phyloP scores from a whole-genome alignment of 257 asterid genomes.

The Nicotiana noctiflora region DNA sequence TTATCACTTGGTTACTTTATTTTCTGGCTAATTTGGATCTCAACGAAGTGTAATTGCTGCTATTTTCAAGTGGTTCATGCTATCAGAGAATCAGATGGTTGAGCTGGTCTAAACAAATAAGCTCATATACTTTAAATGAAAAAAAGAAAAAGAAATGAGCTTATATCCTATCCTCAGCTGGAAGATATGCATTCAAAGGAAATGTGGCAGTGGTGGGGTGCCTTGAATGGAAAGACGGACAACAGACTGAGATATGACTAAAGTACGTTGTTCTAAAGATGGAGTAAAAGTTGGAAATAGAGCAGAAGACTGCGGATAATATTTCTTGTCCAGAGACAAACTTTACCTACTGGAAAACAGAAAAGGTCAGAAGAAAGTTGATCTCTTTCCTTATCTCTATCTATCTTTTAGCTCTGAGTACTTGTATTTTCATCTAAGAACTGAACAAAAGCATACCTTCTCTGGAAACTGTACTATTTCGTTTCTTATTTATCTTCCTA shows the following conservation, averaged over 20 bases:
- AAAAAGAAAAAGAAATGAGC: background rate
- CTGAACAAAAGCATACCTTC: background rate
- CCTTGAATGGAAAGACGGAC: background rate
- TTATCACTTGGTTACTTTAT: background rate
- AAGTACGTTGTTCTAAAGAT: background rate
- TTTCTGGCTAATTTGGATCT: background rate
- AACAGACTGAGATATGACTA: background rate
- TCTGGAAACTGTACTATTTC: background rate
- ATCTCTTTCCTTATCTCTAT: background rate
- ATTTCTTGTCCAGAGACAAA: background rate
- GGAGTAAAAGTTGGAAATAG: background rate
- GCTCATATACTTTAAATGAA: background rate
- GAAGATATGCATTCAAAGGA: background rate
- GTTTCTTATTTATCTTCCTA: background rate
- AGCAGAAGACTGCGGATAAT: background rate
- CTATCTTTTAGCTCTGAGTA: background rate
- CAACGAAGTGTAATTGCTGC: background rate
- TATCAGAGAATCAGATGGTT: background rate
- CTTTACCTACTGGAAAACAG: background rate
- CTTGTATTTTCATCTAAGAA: background rate
- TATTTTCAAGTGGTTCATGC: background rate
- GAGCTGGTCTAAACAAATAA: background rate
- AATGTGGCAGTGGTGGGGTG: background rate
- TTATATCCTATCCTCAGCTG: background rate
- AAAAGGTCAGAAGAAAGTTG: constrained; percentile 1